Base-by-base conservation (phyloP, 345 rosid genomes). In the Murraya koenigii region DNA sequence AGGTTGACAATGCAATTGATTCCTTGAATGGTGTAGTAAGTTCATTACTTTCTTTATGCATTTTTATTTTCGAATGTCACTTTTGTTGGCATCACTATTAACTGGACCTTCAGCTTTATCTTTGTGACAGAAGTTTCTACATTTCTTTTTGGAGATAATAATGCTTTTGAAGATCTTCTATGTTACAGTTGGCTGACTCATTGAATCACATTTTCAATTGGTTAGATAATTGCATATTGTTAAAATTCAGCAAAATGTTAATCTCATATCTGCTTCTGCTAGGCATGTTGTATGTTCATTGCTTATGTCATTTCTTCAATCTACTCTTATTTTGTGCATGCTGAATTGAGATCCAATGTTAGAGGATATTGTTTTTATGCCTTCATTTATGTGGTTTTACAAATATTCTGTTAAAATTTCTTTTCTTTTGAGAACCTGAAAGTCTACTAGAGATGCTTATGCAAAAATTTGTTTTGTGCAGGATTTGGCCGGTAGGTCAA, bases 401-500 rank as follows among this genome's bases (percentile, higher is more conserved):
- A 20, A 8, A 25, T 72, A 44, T 58, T 32, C 20, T 22, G 35
- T 22, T 49, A 15, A 54, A 2, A 17, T 9, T 33, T 28, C 22
- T 71, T 14, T 17, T 58, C 14, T 39, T 72, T 56, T 22, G 15
- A 14, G 14, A 20, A 3, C 1, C 7, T 1, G 32, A 72, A 8
- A 59, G 20, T 19, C 26, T 61, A 36, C 54, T 0, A 10, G 26
- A 4, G 36, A 52, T 5, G 20, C 19, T 36, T 54, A 39, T 28
- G 36, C 19, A 65, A 44, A 69, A 66, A 17, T 61, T 65, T 78
- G 58, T 75, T 72, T 75, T 74, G 26, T 81, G 58, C 84, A 96
- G 99, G 97, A 94, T 77, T 86, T 94, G 91, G 93, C 86, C 67
- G 99, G 98, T 38, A 91, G 99, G 78, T 13, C 90, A 49, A 92